phyloP scores from a whole-genome alignment of 73 alveolate species.

The Tetrahymena elliotti region DNA sequence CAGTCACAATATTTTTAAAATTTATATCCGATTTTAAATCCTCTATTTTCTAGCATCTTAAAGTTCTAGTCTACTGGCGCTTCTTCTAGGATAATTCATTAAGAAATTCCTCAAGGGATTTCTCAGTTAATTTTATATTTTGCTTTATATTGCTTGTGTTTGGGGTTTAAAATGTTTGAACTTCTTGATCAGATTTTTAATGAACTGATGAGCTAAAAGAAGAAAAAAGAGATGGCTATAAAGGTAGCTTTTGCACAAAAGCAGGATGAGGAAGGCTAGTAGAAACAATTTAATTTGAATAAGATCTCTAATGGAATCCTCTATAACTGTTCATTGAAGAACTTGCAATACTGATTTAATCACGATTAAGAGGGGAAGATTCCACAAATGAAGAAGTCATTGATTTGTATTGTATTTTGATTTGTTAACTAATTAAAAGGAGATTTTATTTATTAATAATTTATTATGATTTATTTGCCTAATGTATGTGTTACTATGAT shows the following conservation, averaged over 20 bases:
- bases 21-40: not conserved
- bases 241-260: not conserved
- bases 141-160: not conserved
- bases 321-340: not conserved
- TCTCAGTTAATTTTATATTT: not conserved
- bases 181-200: not conserved
- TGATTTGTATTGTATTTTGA: not conserved
- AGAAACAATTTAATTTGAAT: not conserved
- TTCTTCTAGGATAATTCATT: not conserved
- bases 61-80: not conserved
- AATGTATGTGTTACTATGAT: not conserved
- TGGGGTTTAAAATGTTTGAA: not conserved
- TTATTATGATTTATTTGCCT: not conserved
- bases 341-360: not conserved
- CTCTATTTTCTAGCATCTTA: not conserved
- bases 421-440: not conserved
- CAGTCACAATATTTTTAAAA: not conserved
- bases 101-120: not conserved
- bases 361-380: not conserved
- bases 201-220: not conserved
- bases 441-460: not conserved
- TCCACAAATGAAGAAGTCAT: not conserved
- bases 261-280: not conserved
- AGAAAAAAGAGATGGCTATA: not conserved
- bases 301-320: not conserved